These are phyloP conservation scores for Fusarium humuli DNA, from an alignment of 2,329 filamentous ascomycete genomes.

Conservation along the genomic window DNA sequence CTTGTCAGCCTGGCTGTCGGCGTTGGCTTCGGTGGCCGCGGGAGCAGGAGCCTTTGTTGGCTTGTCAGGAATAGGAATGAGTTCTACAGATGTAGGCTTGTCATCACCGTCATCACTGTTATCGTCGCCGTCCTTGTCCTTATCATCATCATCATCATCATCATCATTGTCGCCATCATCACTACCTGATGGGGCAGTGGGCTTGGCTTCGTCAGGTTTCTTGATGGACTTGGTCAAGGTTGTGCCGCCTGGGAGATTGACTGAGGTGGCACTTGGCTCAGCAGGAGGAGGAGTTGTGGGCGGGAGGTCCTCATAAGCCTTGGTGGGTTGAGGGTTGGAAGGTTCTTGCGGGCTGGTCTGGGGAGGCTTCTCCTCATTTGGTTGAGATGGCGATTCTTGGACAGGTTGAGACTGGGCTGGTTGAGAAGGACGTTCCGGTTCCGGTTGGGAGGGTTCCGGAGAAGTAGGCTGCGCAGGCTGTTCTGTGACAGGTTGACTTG, in stretches of 20 bases:
- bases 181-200: constrained; percentile 15
- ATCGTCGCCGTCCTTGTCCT: constrained; percentile 1
- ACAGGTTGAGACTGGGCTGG: constrained; percentile 15
- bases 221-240: constrained; percentile 48
- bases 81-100: constrained; percentile 42
- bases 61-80: constrained; percentile 46
- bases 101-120: constrained; percentile 5
- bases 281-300: constrained; percentile 22
- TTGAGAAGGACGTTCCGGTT: constrained; percentile 5
- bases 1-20: constrained; percentile 19
- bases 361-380: constrained; percentile 16
- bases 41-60: constrained; percentile 22
- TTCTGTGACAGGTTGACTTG: constrained; percentile 14
- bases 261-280: constrained; percentile 24
- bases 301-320: constrained; percentile 19
- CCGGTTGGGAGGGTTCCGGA: background rate
- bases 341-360: constrained; percentile 21
- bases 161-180: background rate
- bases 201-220: constrained; percentile 34
- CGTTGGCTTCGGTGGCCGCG: constrained; percentile 31
- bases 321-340: constrained; percentile 25
- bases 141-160: background rate
- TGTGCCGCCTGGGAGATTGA: constrained; percentile 23
- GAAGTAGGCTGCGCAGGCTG: constrained; percentile 15
- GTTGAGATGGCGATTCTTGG: constrained; percentile 9